A percentile compares a stretch with the other conserved stretches of the same genome.
phyloP scores from a whole-genome alignment of 2,329 filamentous ascomycete species.

The Raffaelea arxii region DNA sequence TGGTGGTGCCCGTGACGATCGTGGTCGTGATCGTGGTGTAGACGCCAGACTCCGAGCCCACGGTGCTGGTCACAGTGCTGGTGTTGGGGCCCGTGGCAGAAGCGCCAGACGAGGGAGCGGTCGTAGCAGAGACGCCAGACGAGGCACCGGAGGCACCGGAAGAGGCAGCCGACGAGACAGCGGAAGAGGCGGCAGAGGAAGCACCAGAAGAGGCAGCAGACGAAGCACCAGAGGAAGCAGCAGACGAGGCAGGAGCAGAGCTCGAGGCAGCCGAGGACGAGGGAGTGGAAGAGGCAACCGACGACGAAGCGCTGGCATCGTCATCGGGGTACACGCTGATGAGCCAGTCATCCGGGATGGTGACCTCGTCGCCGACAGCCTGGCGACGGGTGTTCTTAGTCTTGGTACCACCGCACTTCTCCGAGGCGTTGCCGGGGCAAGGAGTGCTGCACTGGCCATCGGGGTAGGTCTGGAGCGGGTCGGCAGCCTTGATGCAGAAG shows the following conservation, averaged over 20 bases:
- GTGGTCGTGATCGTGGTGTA: not conserved
- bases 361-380: not conserved
- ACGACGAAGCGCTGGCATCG: not conserved
- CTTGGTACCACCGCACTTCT: not conserved
- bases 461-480: not conserved
- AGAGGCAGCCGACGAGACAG: not conserved
- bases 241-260: not conserved
- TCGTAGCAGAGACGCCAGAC: not conserved
- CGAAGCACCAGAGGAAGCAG: not conserved
- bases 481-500: not conserved
- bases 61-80: not conserved
- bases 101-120: not conserved
- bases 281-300: too few species aligned
- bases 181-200: not conserved
- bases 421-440: not conserved
- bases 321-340: not conserved
- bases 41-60: not conserved
- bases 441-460: not conserved
- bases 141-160: not conserved
- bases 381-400: not conserved
- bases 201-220: not conserved
- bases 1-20: not conserved
- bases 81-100: not conserved
- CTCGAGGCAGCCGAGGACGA: not conserved
- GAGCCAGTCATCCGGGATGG: not conserved